phyloP scores from a whole-genome alignment of 129 eudicot genomes.

The Flaveria linearis region DNA sequence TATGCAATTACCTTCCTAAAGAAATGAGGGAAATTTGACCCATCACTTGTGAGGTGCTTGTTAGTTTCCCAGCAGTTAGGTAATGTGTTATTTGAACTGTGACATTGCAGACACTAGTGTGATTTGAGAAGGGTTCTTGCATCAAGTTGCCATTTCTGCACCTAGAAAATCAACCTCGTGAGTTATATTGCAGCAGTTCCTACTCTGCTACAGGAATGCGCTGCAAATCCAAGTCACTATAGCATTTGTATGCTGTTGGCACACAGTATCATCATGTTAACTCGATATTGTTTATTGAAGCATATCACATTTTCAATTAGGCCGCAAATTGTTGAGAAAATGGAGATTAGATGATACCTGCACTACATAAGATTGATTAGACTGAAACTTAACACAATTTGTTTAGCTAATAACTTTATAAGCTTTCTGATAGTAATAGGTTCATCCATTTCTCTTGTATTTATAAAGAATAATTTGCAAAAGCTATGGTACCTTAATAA shows the following conservation, averaged over 20 bases:
- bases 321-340: background rate
- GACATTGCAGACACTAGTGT: background rate
- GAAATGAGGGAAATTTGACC: background rate
- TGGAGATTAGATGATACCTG: constrained; percentile 14
- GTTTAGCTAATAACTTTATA: background rate
- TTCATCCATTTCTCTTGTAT: constrained; percentile 1
- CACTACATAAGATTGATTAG: constrained; percentile 5
- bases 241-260: background rate
- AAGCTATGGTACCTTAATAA: background rate
- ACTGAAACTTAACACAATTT: background rate
- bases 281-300: background rate
- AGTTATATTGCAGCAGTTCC: constrained; percentile 4
- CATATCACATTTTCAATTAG: background rate
- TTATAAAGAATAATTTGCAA: constrained; percentile 3
- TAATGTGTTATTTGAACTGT: background rate
- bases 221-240: constrained; percentile 11
- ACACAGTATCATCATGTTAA: constrained; percentile 11
- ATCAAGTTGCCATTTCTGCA: constrained; percentile 8
- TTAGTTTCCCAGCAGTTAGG: background rate
- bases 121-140: constrained; percentile 7
- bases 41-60: background rate
- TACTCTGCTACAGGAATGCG: constrained; percentile 6
- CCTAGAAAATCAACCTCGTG: constrained; percentile 13
- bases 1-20: background rate
- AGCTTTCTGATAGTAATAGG: constrained; percentile 5